Evolutionary conservation across 352 stramenopile genomes (phyloP), one percentile per base, ranked within the genome.

Genomic region (Peronospora destructor): DNA sequence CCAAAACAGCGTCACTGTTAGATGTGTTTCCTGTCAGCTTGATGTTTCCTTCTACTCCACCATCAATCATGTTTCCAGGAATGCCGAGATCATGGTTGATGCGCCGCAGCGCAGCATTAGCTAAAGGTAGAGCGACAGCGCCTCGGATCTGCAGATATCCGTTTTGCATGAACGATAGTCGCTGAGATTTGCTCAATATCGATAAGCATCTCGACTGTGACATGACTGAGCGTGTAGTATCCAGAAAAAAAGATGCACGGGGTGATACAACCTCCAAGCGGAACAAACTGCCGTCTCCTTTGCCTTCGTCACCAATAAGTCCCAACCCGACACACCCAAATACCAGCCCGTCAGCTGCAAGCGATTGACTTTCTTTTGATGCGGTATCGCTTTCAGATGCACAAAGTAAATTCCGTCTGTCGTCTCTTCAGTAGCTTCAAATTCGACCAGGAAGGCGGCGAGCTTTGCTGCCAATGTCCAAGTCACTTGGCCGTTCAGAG

Each of bases 81-180:
- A 83, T 66, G 3, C 78, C 76, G 4, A 91, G 64, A 28, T 91
- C 76, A 46, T 91, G 78, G 40, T 90, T 90, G 53, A 90, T 85
- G 38, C 70, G 76, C 8, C 68, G 63, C 47, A 85, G 45, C 11
- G 64, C 76, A 1, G 70, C 61, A 36, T 88, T 81, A 1, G 78
- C 61, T 30, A 91, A 56, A 9, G 48, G 43, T 17, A 87, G 49
- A 1, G 76, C 63, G 17, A 91, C 77, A 6, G 68, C 77, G 10
- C 70, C 62, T 26, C 72, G 77, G 23, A 91, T 70, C 56, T 81
- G 66, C 6, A 91, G 53, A 49, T 73, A 89, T n/a, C 81, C 81
- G 26, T 91, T 74, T 37, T 70, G 65, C 54, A 84, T 81, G 56
- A 91, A 91, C 16, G 64, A 66, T 10, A 53, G 70, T 48, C 68